Evolutionary conservation across 129 eudicot species (phyloP).

Genomic region (Artemisia tridentata): DNA sequence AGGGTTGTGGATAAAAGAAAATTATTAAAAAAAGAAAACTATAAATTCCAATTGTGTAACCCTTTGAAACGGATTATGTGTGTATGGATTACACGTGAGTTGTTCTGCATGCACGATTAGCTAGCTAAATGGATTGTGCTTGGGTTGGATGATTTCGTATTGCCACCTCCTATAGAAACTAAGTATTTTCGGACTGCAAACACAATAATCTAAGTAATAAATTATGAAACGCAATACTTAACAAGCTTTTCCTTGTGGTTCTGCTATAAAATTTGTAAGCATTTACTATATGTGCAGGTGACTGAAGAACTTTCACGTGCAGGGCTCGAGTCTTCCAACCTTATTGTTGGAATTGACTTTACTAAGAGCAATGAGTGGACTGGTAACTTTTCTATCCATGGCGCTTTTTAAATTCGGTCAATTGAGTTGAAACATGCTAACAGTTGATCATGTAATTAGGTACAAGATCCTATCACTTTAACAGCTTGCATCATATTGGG

Average conservation of each 20-base stretch:
- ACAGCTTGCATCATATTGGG: conserved; percentile 86
- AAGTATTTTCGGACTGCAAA: too few species aligned
- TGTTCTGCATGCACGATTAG: too few species aligned
- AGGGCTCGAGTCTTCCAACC: conserved; percentile 95
- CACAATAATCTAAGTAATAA: too few species aligned
- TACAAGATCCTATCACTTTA: conserved; percentile 60
- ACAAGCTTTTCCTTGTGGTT: background rate
- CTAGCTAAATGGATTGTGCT: too few species aligned
- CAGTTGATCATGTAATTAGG: conserved; percentile 42
- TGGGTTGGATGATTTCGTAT: too few species aligned
- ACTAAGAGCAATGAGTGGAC: conserved; percentile 98
- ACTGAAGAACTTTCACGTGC: conserved; percentile 84
- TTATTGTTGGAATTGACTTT: conserved; percentile 90
- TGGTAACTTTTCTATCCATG: conserved; percentile 42
- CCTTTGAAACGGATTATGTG: too few species aligned
- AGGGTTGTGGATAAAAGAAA: too few species aligned
- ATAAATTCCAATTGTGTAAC: too few species aligned
- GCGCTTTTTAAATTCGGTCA: background rate
- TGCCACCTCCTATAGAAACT: too few species aligned
- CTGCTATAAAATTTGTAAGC: background rate
- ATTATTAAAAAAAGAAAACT: too few species aligned
- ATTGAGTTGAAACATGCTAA: conserved; percentile 28
- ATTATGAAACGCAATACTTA: too few species aligned
- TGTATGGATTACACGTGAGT: too few species aligned
- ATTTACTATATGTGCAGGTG: conserved; percentile 51